Conservation (phyloP, 2,329 filamentous ascomycete genomes). For the Beauveria australis region DNA sequence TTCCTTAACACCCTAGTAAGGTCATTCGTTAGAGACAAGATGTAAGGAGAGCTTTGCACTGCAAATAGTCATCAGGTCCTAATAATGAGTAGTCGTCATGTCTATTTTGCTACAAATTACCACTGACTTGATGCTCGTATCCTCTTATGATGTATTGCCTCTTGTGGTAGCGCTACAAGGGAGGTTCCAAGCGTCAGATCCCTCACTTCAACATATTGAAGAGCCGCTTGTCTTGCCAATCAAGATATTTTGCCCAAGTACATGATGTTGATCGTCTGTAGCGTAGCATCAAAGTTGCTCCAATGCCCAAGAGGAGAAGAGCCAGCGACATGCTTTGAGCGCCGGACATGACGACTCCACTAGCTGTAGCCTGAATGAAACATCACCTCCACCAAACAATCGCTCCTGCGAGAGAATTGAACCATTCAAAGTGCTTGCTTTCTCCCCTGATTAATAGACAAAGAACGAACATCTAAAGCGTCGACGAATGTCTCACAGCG, state of each 20-base stretch:
- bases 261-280: not conserved
- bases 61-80: too few species aligned
- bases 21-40: too few species aligned
- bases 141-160: too few species aligned
- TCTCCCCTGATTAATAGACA: not conserved
- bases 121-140: too few species aligned
- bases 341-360: not conserved
- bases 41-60: too few species aligned
- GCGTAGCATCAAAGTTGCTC: not conserved
- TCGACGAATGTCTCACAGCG: not conserved
- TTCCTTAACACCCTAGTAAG: too few species aligned
- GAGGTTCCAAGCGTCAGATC: not conserved
- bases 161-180: not conserved
- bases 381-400: not conserved
- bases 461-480: not conserved
- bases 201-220: not conserved
- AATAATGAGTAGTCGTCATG: too few species aligned
- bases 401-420: not conserved
- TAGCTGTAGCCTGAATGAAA: not conserved
- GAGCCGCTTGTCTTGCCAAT: not conserved
- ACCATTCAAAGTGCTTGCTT: not conserved
- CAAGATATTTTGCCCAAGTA: not conserved
- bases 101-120: too few species aligned
- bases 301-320: not conserved
- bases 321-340: not conserved